Base-by-base conservation (phyloP, 2,329 filamentous ascomycete species). In the Akanthomyces muscarius region DNA sequence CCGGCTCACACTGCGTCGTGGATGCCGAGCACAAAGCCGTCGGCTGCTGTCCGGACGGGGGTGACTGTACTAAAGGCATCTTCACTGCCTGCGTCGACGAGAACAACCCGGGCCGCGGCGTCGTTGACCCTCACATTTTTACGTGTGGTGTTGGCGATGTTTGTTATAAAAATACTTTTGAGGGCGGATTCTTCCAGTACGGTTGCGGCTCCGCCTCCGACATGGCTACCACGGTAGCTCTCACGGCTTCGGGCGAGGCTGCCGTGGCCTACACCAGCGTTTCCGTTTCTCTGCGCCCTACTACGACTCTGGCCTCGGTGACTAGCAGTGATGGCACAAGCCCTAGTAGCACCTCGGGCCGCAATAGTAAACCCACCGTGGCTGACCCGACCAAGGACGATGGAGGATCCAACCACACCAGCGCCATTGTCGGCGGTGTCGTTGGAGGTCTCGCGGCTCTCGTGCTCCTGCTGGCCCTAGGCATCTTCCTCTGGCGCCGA, bases 1-100 rank as follows among this genome's bases (percentile, higher is more conserved):
- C 79, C 0, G 84, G 83, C 41, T 86, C 83, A 44, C 83, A 86
- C 70, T 87, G 84, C 69, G 84, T 83, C 28, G 73, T 83, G 50
- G 83, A 86, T 65, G 71, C 75, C 23, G 73, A 75, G 21, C 76
- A 81, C 62, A 76, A 77, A 33, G 79, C 79, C n/a, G 74, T 86
- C 38, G 83, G 83, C 53, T 86, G 83, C 69, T 87, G 84, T 68
- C 83, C 84, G 0, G 76, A 86, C 66, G 71, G 71, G 16, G 78
- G 73, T 3, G 68, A 77, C 7, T 87, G 84, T 70, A 82, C 80
- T 1, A 74, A 77, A 4, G 84, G 84, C 60, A 79, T 87, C 45
- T 87, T 80, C 69, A 87, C 84, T 2, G 78, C 76, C 45, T 87
- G 84, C 64, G 81, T 85, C 48, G 84, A 87, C 68, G 68, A 69